phyloP scores from a whole-genome alignment of 1,284 basidiomycete species.

The Tilletia caries region DNA sequence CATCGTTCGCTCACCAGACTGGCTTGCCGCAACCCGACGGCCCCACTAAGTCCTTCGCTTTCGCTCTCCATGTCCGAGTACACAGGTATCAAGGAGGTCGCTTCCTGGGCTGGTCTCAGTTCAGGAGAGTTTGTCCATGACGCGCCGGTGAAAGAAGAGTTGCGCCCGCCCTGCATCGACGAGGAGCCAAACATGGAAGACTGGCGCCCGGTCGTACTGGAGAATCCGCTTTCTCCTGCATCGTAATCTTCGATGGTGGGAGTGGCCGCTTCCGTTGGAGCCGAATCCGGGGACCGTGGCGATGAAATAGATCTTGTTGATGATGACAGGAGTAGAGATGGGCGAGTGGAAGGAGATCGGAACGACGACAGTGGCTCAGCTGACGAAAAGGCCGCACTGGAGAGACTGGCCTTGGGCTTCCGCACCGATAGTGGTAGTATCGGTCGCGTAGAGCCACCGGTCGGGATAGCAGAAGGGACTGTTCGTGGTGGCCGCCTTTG shows the following conservation, averaged over 20 bases:
- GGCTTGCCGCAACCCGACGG: neutral
- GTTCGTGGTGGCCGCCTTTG: neutral
- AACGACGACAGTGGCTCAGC: neutral
- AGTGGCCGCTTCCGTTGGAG: neutral
- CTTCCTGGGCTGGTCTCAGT: neutral
- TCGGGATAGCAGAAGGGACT: neutral
- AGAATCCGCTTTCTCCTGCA: neutral
- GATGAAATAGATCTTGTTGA: neutral
- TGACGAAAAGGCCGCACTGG: neutral
- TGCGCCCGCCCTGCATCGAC: neutral
- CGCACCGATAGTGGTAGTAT: neutral
- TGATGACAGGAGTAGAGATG: neutral
- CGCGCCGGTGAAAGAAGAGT: neutral
- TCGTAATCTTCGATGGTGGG: neutral
- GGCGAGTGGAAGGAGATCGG: neutral
- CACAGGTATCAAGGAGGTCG: neutral
- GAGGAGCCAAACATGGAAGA: neutral
- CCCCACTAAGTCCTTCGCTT: neutral
- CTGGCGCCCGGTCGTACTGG: neutral
- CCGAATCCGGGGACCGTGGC: neutral
- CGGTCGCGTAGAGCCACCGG: neutral
- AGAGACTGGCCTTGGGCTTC: neutral
- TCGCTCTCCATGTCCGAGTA: neutral
- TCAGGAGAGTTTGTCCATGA: neutral
- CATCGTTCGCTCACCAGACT: constrained; percentile 34